Evolutionary conservation across 2,329 filamentous ascomycete species (phyloP), one percentile per base, ranked within the genome.

Genomic region (Microsporum audouinii): DNA sequence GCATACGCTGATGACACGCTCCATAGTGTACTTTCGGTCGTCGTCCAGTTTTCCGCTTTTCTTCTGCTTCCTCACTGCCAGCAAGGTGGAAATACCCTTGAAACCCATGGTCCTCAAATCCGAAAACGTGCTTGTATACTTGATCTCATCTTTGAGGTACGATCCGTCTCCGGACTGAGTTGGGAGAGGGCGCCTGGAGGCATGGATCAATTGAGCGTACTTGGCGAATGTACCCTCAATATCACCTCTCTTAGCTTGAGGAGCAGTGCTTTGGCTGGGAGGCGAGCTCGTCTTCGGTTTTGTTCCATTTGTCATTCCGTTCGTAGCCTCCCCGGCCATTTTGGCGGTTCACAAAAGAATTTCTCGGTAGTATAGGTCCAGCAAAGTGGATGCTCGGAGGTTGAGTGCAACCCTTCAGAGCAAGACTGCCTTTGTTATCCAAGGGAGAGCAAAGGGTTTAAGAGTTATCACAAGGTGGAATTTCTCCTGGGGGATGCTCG

Each of bases 11-110:
- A 90, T 89, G 3, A 87, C 79, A 5, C 83, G 79, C 71, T 90
- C 88, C 84, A 90, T 88, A 51, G 89, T 77, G 79, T 89, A 88
- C 1, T 85, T 88, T 74, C 87, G 88, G 75, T 92, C 89, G 67
- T 92, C 85, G 3, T 83, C 73, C 8, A 86, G 77, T 56, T 82
- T 79, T 0, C 87, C 85, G 66, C 82, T 85, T 36, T 85, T 71
- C 72, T 88, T 85, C 63, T 76, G 79, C 60, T 81, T 80, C 61
- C 89, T 75, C 41, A 89, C 74, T 3, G 82, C 77, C 51, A 82
- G 72, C 17, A 89, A 74, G 0, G 87, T 88, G 67, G 81, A 80
- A 51, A 87, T 70, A 65, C 89, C 87, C 78, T 72, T 68, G 41
- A 73, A 78, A 62, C 65, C 80, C 71, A 89, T 71, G 3, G 79